Evolutionary conservation across 129 eudicot species (phyloP).

Genomic region (Centella asiatica): DNA sequence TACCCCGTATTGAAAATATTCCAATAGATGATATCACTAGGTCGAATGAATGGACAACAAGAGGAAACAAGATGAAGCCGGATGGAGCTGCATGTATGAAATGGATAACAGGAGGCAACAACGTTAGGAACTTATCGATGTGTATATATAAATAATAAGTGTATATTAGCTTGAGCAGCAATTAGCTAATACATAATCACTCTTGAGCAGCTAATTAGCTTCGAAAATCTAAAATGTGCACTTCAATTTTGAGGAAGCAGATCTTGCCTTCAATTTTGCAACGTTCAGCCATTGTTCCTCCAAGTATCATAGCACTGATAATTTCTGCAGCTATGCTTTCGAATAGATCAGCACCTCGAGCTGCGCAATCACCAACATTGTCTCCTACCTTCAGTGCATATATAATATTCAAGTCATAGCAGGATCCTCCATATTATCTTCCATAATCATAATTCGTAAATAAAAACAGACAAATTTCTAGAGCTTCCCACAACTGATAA

Average conservation of each 20-base stretch:
- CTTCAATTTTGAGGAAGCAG: slow-evolving; percentile 5
- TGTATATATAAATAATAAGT: too few species aligned
- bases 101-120: not conserved
- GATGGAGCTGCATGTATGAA: slow-evolving; percentile 76
- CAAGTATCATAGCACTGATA: slow-evolving; percentile 98
- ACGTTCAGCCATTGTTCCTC: slow-evolving; percentile 95
- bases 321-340: slow-evolving; percentile 99
- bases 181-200: too few species aligned
- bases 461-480: not conserved
- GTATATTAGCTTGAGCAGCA: too few species aligned
- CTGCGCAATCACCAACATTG: slow-evolving; percentile 99
- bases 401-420: slow-evolving; percentile 3
- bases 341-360: slow-evolving; percentile 95
- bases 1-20: slow-evolving; percentile 78
- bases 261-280: slow-evolving; percentile 87
- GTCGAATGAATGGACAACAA: slow-evolving; percentile 94
- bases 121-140: too few species aligned
- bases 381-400: slow-evolving; percentile 68
- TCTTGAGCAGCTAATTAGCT: too few species aligned
- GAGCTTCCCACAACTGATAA: too few species aligned
- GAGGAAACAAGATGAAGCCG: slow-evolving; percentile 92
- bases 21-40: slow-evolving; percentile 88
- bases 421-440: too few species aligned
- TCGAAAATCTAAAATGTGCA: not conserved
- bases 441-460: too few species aligned